Evolutionary conservation across 2,329 filamentous ascomycete genomes (phyloP).

Genomic region (Septoria linicola): DNA sequence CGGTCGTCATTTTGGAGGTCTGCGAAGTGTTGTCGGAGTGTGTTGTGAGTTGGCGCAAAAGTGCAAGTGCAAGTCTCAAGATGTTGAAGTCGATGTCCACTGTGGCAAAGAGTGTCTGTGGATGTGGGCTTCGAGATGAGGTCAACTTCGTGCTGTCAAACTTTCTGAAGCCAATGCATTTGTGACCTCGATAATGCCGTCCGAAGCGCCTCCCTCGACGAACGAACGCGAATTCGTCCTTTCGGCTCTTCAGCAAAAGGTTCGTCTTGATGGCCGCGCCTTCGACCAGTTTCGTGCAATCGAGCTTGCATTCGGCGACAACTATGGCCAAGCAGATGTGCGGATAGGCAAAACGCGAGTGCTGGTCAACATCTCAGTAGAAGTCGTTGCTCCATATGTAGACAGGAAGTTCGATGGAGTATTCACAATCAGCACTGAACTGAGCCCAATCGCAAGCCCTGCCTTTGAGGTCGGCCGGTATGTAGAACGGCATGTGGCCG

Average conservation of each 20-base stretch:
- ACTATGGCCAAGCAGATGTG: conserved; percentile 87
- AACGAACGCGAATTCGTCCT: conserved; percentile 85
- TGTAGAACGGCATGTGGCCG: conserved; percentile 6
- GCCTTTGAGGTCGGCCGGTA: conserved; percentile 81
- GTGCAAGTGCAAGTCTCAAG: not conserved
- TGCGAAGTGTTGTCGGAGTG: not conserved
- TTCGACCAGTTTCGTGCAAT: conserved; percentile 78
- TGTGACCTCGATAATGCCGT: conserved; percentile 69
- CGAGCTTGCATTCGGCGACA: conserved; percentile 79
- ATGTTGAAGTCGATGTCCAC: conserved; percentile 7
- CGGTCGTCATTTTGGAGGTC: conserved; percentile 49
- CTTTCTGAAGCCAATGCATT: conserved; percentile 1
- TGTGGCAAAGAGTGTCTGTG: not conserved
- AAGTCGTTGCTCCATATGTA: conserved; percentile 78
- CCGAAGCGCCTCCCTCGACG: conserved; percentile 84
- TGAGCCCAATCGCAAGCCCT: conserved; percentile 88
- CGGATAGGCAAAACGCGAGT: conserved; percentile 88
- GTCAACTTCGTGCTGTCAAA: conserved; percentile 1
- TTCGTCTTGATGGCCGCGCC: conserved; percentile 79
- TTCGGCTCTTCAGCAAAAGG: conserved; percentile 74
- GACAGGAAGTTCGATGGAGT: conserved; percentile 94
- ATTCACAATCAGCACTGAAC: conserved; percentile 87
- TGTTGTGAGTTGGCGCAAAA: not conserved
- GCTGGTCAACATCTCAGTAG: conserved; percentile 79
- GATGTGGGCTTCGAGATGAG: not conserved